These are phyloP conservation scores for Holtermannia corniformis DNA, from an alignment of 768 basidiomycete species.

Conservation along the genomic window DNA sequence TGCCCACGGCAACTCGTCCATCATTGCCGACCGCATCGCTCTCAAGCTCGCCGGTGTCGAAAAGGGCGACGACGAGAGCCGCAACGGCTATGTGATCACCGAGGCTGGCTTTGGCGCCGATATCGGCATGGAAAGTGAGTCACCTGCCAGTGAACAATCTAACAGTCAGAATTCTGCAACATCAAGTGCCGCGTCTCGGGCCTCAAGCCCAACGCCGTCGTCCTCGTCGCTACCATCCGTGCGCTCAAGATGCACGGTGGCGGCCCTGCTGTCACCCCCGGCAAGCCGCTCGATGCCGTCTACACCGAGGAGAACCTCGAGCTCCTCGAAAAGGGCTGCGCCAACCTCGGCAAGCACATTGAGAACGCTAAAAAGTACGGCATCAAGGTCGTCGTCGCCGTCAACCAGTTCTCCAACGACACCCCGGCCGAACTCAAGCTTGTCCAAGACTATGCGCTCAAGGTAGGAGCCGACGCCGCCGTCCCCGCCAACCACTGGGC, in stretches of 20 bases:
- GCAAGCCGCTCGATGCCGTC: constrained; percentile 83
- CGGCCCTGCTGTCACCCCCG: constrained; percentile 90
- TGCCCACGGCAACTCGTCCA: constrained; percentile 93
- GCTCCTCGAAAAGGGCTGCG: constrained; percentile 79
- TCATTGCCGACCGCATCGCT: constrained; percentile 92
- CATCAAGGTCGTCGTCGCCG: constrained; percentile 86
- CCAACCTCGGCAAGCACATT: constrained; percentile 87
- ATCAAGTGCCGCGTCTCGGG: constrained; percentile 96
- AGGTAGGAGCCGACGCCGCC: constrained; percentile 85
- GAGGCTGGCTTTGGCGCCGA: constrained; percentile 98
- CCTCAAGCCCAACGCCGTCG: constrained; percentile 81
- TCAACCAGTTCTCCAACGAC: constrained; percentile 90
- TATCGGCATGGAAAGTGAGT: constrained; percentile 55
- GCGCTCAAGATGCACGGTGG: constrained; percentile 99
- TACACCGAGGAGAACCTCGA: constrained; percentile 90
- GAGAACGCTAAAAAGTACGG: constrained; percentile 92
- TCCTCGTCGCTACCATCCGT: constrained; percentile 94
- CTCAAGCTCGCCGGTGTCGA: constrained; percentile 95
- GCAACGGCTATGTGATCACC: constrained; percentile 88
- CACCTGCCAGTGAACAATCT: not conserved
- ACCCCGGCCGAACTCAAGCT: constrained; percentile 80
- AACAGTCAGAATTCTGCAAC: constrained; percentile 90
- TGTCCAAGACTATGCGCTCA: constrained; percentile 65
- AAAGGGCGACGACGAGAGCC: constrained; percentile 69
- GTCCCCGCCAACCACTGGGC: constrained; percentile 98